Evolutionary conservation across 768 basidiomycete genomes (phyloP).

Genomic region (Podaxis carcinomalis): DNA sequence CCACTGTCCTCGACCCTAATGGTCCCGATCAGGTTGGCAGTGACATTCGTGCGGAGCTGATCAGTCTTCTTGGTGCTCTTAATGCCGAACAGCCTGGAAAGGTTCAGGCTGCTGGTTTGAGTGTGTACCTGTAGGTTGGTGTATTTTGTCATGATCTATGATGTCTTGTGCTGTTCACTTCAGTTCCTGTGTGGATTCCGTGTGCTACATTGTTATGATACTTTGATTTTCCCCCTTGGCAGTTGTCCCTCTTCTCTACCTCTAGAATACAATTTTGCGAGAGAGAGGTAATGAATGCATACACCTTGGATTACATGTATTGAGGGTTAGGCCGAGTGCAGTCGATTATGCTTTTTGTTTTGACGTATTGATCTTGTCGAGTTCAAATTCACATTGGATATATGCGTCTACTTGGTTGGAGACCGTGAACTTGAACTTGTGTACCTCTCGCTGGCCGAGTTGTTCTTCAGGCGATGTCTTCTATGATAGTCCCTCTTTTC

Average conservation of each 20-base stretch:
- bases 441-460: conserved; percentile 55
- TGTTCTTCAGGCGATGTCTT: conserved; percentile 33
- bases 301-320: neutral
- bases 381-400: neutral
- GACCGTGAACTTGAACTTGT: neutral
- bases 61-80: conserved; percentile 67
- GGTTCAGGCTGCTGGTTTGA: conserved; percentile 76
- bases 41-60: conserved; percentile 72
- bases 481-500: conserved; percentile 67
- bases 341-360: conserved; percentile 7
- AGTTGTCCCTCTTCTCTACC: conserved; percentile 4
- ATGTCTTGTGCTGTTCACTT: conserved; percentile 13
- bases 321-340: neutral
- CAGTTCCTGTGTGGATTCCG: conserved; percentile 11
- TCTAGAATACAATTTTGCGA: conserved; percentile 5
- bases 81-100: conserved; percentile 73
- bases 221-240: conserved; percentile 8
- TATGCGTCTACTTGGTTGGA: neutral
- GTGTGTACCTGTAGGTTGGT: conserved; percentile 39
- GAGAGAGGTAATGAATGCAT: neutral
- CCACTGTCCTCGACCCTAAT: conserved; percentile 74
- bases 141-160: conserved; percentile 14
- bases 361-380: conserved; percentile 14
- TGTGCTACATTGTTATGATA: conserved; percentile 11
- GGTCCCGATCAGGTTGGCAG: conserved; percentile 74